phyloP scores from a whole-genome alignment of 768 basidiomycete genomes.

The Russula olivacea region DNA sequence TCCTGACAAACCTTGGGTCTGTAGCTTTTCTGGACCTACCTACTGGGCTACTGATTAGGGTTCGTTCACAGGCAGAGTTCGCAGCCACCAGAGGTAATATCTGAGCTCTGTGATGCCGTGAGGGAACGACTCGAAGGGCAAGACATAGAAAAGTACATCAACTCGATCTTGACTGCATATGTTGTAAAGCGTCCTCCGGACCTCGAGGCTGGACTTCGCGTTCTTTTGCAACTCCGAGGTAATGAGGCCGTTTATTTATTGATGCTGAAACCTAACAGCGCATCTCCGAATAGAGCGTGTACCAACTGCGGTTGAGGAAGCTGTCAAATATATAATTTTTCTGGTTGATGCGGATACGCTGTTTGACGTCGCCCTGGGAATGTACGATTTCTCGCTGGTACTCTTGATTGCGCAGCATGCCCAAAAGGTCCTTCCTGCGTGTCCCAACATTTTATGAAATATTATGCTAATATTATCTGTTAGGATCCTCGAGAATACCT shows the following conservation, averaged over 20 bases:
- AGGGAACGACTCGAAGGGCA: conserved; percentile 62
- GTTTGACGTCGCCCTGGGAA: conserved; percentile 92
- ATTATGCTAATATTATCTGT: neutral
- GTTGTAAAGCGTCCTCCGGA: conserved; percentile 90
- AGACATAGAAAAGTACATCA: conserved; percentile 76
- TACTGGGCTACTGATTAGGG: conserved; percentile 6
- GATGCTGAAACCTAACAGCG: neutral
- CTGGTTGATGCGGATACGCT: conserved; percentile 87
- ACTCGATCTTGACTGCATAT: conserved; percentile 87
- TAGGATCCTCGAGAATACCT: conserved; percentile 98
- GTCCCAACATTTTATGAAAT: neutral
- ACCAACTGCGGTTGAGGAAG: conserved; percentile 83
- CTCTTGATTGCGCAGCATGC: conserved; percentile 95
- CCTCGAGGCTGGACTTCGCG: conserved; percentile 73
- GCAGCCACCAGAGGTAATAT: conserved; percentile 51
- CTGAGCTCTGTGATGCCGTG: conserved; percentile 70
- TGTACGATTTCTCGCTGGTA: conserved; percentile 97
- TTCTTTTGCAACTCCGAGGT: conserved; percentile 79
- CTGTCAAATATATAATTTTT: conserved; percentile 98
- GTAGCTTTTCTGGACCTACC: conserved; percentile 21
- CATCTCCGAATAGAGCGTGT: conserved; percentile 41
- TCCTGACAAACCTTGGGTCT: conserved; percentile 81
- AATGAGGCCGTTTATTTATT: conserved; percentile 18
- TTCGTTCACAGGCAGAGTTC: conserved; percentile 49
- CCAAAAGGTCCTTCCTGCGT: conserved; percentile 66